Evolutionary conservation across 495 filamentous ascomycete genomes (phyloP), one percentile per base, ranked within the genome.

Genomic region (Xylaria intraflava): DNA sequence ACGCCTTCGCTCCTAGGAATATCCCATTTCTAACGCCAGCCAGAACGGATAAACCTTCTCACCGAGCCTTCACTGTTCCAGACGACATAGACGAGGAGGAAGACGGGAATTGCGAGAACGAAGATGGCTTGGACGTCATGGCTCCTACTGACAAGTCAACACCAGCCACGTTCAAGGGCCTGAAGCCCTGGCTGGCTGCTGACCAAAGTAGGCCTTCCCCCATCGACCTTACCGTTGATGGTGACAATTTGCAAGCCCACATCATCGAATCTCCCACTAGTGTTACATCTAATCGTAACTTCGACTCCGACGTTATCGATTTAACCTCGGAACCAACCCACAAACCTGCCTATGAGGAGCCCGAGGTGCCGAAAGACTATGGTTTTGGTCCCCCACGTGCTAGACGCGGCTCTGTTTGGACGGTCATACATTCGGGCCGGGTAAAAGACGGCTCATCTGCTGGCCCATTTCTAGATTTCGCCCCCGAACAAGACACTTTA

Each of bases 51-150:
- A 22, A 41, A 14, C 39, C 24, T 46, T 33, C 48, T 29, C 54
- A 29, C 31, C 52, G 61, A 29, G 55, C 57, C 23, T 72, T 71
- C 60, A 80, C 82, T 31, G 78, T 81, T 24, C 70, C 65, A 12
- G 70, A 69, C 17, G 73, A 75, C 24, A 62, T 67, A 40, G 69
- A 69, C 30, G 74, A 76, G 6, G 66, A 72, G 8, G 72, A 79
- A 36, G 77, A 74, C 11, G 78, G 72, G 19, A 64, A 72, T 35
- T 70, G 73, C 19, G 74, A 74, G 16, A 61, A 58, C 45, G 64
- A 64, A 14, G 62, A 59, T 23, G 60, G 61, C 20, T 16, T 31
- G 1, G 24, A 8, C n/a, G 24, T 45, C 19, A 36, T 31, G 2
- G 40, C 30, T 20, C 12, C 38, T 2, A 7, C 27, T 26, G 14